A percentile compares a stretch with the other conserved stretches of the same genome.
These are phyloP conservation scores for Neoboletus magnificus DNA, from an alignment of 768 basidiomycete genomes.

Conservation along the genomic window DNA sequence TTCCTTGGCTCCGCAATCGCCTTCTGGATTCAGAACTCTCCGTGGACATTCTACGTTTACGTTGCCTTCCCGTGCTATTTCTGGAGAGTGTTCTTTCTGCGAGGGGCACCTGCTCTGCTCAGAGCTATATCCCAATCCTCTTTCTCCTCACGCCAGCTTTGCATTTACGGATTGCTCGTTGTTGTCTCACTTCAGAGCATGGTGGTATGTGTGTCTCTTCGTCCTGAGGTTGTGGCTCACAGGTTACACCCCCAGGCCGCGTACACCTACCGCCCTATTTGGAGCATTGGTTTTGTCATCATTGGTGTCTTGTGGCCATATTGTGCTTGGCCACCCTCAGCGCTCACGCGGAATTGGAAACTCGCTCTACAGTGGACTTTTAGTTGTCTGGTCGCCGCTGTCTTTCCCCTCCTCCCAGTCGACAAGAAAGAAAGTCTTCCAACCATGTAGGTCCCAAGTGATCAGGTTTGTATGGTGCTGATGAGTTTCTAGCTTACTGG, in stretches of 20 bases:
- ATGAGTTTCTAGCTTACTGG: conserved; percentile 37
- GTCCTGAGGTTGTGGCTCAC: not conserved
- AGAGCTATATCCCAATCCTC: conserved; percentile 17
- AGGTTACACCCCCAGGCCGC: conserved; percentile 44
- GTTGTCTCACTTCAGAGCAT: conserved; percentile 55
- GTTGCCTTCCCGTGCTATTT: conserved; percentile 74
- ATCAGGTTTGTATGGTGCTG: conserved; percentile 1
- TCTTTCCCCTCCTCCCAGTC: conserved; percentile 72
- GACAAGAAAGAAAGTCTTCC: conserved; percentile 63
- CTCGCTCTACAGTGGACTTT: conserved; percentile 42
- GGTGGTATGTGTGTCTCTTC: conserved; percentile 53
- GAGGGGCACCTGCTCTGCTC: conserved; percentile 19
- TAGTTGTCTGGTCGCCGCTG: conserved; percentile 50
- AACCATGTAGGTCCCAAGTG: conserved; percentile 51
- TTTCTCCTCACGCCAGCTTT: conserved; percentile 20
- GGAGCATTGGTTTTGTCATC: conserved; percentile 61
- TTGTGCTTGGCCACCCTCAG: conserved; percentile 42
- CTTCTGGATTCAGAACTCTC: conserved; percentile 63
- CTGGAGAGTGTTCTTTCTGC: conserved; percentile 55
- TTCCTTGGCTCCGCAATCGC: conserved; percentile 40
- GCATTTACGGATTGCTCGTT: conserved; percentile 33
- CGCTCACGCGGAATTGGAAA: conserved; percentile 24
- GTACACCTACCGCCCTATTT: conserved; percentile 68
- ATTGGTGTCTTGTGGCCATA: conserved; percentile 69
- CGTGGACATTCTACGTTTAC: conserved; percentile 75